phyloP scores from a whole-genome alignment of 352 stramenopile genomes.

The Phytopythium vexans region DNA sequence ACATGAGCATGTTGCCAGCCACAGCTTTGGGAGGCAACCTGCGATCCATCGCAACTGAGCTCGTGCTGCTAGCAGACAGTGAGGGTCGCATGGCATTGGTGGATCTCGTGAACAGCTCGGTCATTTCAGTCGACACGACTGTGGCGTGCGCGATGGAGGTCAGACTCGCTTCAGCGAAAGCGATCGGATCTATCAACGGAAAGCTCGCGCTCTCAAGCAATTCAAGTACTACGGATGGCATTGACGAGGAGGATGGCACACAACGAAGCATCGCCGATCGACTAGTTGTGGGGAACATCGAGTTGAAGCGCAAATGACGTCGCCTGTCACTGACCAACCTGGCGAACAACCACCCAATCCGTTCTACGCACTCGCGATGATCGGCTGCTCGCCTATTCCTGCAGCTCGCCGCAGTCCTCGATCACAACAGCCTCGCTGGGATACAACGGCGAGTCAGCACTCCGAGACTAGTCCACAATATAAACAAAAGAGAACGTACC shows the following conservation, averaged over 20 bases:
- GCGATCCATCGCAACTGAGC: constrained; percentile 1
- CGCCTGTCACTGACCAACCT: too few species aligned
- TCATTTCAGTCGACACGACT: constrained; percentile 16
- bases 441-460: constrained; percentile 3
- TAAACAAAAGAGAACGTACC: constrained; percentile 40
- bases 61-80: constrained; percentile 22
- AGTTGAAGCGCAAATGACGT: too few species aligned
- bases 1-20: constrained; percentile 4
- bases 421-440: constrained; percentile 85
- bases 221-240: neutral
- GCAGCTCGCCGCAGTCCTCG: constrained; percentile 95
- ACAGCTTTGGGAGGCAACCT: neutral
- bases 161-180: neutral
- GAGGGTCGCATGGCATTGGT: constrained; percentile 20
- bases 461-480: constrained; percentile 1
- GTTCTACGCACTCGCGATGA: too few species aligned
- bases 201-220: constrained; percentile 3
- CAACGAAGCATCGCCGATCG: too few species aligned
- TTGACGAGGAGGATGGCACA: neutral
- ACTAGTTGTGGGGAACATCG: too few species aligned
- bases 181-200: neutral
- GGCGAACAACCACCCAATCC: too few species aligned
- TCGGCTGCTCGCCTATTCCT: constrained; percentile 20
- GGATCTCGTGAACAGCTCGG: constrained; percentile 10
- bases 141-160: constrained; percentile 8